phyloP scores from a whole-genome alignment of 306 rosid species.

The Cicer chorassanicum region DNA sequence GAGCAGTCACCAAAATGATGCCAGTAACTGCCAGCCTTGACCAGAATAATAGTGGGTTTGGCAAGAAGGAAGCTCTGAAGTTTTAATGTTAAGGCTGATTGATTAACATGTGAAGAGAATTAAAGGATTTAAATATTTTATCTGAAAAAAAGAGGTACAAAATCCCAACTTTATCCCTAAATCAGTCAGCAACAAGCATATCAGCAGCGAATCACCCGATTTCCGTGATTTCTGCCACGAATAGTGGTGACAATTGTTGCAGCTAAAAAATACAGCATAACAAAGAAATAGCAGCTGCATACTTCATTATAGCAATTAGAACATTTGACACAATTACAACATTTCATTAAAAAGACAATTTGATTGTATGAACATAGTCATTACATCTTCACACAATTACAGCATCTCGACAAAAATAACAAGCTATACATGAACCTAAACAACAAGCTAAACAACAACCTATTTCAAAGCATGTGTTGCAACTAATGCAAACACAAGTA shows the following conservation, averaged over 20 bases:
- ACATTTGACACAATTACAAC: too few relatives aligned
- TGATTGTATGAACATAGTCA: too few relatives aligned
- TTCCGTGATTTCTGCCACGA: background rate
- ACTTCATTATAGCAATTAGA: too few relatives aligned
- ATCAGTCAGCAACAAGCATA: background rate
- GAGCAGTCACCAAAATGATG: background rate
- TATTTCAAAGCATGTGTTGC: too few relatives aligned
- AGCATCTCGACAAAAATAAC: too few relatives aligned
- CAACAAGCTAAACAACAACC: too few relatives aligned
- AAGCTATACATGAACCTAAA: too few relatives aligned
- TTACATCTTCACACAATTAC: too few relatives aligned
- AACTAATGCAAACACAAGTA: too few relatives aligned
- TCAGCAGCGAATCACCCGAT: background rate
- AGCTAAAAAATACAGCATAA: background rate
- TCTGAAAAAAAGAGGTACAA: background rate
- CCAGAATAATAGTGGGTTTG: background rate
- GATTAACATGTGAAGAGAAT: background rate
- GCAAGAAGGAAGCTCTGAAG: background rate
- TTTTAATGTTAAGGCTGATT: background rate
- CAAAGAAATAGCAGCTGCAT: background rate
- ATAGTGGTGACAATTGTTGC: background rate
- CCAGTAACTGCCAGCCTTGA: background rate
- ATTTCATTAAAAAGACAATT: too few relatives aligned
- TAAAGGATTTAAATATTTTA: background rate
- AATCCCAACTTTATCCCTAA: background rate